phyloP scores from a whole-genome alignment of 306 rosid genomes.

The Lathyrus aphaca region DNA sequence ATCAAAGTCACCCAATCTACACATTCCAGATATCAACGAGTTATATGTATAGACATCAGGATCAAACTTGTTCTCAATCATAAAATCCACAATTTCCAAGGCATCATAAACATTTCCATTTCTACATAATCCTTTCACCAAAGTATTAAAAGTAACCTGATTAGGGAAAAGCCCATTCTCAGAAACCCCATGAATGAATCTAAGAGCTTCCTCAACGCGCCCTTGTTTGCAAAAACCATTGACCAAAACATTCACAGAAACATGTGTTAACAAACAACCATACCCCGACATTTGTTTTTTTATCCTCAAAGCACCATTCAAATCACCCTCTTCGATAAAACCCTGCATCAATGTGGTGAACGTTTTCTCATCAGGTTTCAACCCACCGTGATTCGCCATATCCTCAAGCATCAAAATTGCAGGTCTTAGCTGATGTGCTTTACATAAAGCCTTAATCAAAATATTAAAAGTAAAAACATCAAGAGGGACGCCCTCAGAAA shows the following conservation, averaged over 20 bases:
- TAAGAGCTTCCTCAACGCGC: conserved; percentile 65
- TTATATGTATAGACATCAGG: conserved; percentile 77
- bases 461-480: conserved; percentile 75
- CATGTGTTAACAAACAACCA: conserved; percentile 52
- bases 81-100: conserved; percentile 75
- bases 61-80: conserved; percentile 80
- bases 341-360: conserved; percentile 86
- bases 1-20: conserved; percentile 71
- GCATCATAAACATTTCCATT: conserved; percentile 71
- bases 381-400: conserved; percentile 56
- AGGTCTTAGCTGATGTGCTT: conserved; percentile 83
- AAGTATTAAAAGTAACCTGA: conserved; percentile 71
- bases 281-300: conserved; percentile 70
- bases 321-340: conserved; percentile 68
- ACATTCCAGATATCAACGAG: conserved; percentile 72
- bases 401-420: conserved; percentile 87
- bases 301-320: conserved; percentile 70
- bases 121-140: conserved; percentile 78
- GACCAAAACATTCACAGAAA: conserved; percentile 73
- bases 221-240: conserved; percentile 82
- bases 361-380: conserved; percentile 73
- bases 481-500: conserved; percentile 51
- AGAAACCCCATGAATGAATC: conserved; percentile 59
- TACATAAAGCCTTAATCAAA: conserved; percentile 81
- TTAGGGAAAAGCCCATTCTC: conserved; percentile 69